Conservation (phyloP, 2,329 filamentous ascomycete species). For the Aspergillus persii region DNA sequence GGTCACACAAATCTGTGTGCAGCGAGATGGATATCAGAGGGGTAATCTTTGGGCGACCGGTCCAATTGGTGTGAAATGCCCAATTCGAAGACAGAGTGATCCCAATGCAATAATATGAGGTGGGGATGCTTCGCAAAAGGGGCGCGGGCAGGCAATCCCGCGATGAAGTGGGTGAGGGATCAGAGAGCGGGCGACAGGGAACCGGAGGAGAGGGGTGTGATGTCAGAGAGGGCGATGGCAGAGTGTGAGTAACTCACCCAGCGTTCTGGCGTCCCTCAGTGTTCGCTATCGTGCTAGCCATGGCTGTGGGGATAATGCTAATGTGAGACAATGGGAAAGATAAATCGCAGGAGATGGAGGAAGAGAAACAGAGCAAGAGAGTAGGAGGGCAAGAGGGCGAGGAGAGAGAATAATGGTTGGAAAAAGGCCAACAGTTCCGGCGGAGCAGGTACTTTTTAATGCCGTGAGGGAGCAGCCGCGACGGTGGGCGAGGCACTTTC, state of each 20-base stretch:
- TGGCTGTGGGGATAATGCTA: conserved; percentile 26
- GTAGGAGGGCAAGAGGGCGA: conserved; percentile 12
- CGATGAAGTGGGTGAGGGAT: conserved; percentile 5
- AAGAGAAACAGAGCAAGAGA: conserved; percentile 13
- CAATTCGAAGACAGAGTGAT: background rate
- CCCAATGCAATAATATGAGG: background rate
- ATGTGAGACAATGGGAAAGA: conserved; percentile 12
- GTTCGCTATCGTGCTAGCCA: conserved; percentile 54
- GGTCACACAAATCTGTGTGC: conserved; percentile 7
- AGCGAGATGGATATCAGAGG: conserved; percentile 1
- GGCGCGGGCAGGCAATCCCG: background rate
- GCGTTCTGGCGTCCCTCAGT: conserved; percentile 50
- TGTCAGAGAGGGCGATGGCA: conserved; percentile 33
- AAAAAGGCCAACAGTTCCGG: conserved; percentile 27
- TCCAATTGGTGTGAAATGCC: background rate
- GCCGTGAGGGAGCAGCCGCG: conserved; percentile 11
- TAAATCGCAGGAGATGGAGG: conserved; percentile 11
- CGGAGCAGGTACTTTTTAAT: conserved; percentile 37
- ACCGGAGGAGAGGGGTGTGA: conserved; percentile 31
- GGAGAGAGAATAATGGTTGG: conserved; percentile 20
- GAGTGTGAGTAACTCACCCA: conserved; percentile 46
- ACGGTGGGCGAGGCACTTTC: background rate
- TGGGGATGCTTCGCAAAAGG: background rate
- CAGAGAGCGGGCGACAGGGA: conserved; percentile 12
- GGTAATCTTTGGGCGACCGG: background rate